phyloP scores from a whole-genome alignment of 2,329 filamentous ascomycete genomes.

The Aspergillus latus region DNA sequence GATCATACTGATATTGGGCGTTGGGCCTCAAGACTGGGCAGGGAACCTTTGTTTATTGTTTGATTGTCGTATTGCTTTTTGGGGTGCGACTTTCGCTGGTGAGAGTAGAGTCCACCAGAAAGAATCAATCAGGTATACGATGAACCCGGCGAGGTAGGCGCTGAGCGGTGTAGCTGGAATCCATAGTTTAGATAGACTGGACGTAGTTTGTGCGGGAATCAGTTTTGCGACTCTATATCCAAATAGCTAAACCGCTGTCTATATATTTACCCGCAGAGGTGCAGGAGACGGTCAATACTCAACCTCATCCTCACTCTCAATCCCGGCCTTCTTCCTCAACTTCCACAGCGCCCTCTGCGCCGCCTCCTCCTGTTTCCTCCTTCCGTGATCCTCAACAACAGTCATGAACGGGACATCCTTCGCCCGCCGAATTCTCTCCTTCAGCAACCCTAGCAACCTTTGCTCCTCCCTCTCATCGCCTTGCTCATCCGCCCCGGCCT shows the following conservation, averaged over 20 bases:
- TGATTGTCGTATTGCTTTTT: not conserved
- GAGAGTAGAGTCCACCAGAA: not conserved
- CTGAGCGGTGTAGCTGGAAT: not conserved
- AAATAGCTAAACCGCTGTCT: not conserved
- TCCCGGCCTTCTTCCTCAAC: constrained; percentile 40
- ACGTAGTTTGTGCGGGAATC: too few relatives aligned
- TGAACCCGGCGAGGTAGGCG: not conserved
- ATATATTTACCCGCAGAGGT: not conserved
- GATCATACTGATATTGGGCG: not conserved
- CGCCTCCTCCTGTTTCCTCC: constrained; percentile 28
- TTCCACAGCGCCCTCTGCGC: constrained; percentile 38
- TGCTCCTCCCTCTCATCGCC: constrained; percentile 10
- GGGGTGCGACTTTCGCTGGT: not conserved
- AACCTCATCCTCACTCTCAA: constrained; percentile 39
- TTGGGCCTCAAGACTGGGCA: not conserved
- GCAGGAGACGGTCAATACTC: constrained; percentile 28
- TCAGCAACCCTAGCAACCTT: constrained; percentile 28
- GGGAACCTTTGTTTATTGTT: not conserved
- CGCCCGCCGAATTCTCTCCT: constrained; percentile 37
- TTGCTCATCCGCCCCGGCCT: not conserved
- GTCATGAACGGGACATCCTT: constrained; percentile 45
- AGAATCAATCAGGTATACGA: too few relatives aligned
- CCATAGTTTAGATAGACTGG: too few relatives aligned
- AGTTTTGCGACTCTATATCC: not conserved
- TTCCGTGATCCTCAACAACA: constrained; percentile 36